Conservation (phyloP, 331 rosid species). For the Ulmus americana region DNA sequence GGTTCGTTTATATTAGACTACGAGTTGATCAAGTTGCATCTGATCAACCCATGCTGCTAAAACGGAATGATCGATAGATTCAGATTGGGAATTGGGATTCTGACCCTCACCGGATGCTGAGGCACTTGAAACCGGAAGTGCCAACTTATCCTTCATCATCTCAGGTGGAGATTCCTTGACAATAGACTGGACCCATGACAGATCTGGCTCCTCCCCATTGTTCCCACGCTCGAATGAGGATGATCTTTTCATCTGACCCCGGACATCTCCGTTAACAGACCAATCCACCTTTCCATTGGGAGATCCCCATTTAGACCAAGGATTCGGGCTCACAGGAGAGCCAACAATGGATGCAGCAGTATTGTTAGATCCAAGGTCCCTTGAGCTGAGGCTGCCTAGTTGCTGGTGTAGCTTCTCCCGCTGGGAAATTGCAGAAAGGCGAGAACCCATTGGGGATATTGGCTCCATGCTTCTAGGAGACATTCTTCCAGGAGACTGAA, state of each 20-base stretch:
- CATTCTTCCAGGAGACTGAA: constrained; percentile 68
- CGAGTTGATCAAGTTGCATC: constrained; percentile 74
- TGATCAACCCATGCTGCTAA: constrained; percentile 82
- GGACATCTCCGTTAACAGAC: constrained; percentile 49
- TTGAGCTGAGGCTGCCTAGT: constrained; percentile 54
- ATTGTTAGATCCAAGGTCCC: constrained; percentile 52
- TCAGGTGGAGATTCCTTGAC: constrained; percentile 83
- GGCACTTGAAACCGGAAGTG: constrained; percentile 33
- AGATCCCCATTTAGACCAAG: constrained; percentile 81
- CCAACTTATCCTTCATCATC: constrained; percentile 47
- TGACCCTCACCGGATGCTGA: constrained; percentile 44
- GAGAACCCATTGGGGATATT: constrained; percentile 54
- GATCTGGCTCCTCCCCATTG: constrained; percentile 76
- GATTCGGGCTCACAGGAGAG: constrained; percentile 39
- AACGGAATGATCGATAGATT: constrained; percentile 59
- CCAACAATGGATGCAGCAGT: constrained; percentile 44
- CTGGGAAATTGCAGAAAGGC: constrained; percentile 47
- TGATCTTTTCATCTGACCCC: constrained; percentile 37
- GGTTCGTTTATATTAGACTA: constrained; percentile 38
- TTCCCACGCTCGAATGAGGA: constrained; percentile 58
- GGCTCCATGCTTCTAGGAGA: constrained; percentile 65
- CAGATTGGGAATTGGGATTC: constrained; percentile 46
- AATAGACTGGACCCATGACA: constrained; percentile 81
- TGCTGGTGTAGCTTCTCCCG: constrained; percentile 51
- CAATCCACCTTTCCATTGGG: constrained; percentile 59